These are phyloP conservation scores for Zasmidium angulare DNA, from an alignment of 2,329 filamentous ascomycete species.

Conservation along the genomic window DNA sequence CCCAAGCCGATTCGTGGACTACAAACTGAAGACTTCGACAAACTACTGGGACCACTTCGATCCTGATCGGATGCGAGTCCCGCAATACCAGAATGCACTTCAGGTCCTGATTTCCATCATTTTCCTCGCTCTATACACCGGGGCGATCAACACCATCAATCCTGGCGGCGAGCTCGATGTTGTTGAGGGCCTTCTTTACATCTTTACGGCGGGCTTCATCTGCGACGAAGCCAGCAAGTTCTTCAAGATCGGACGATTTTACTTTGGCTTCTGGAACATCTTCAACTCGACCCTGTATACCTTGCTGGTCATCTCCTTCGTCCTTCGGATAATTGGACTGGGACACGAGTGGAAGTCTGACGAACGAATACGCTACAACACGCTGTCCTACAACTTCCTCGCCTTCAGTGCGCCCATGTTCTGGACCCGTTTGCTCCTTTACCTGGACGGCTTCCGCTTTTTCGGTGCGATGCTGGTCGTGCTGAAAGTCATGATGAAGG, in stretches of 20 bases:
- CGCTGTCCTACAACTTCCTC: slow-evolving; percentile 87
- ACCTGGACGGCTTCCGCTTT: slow-evolving; percentile 90
- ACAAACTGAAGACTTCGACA: slow-evolving; percentile 75
- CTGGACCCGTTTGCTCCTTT: slow-evolving; percentile 88
- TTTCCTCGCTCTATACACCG: slow-evolving; percentile 82
- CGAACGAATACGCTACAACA: slow-evolving; percentile 64
- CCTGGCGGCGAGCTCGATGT: slow-evolving; percentile 76
- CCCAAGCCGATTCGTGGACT: slow-evolving; percentile 84
- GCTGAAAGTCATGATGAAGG: slow-evolving; percentile 68
- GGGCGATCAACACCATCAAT: slow-evolving; percentile 89
- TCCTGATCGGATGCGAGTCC: slow-evolving; percentile 90
- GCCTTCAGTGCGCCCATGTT: slow-evolving; percentile 95
- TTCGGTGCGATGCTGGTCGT: slow-evolving; percentile 98
- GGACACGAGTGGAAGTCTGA: slow-evolving; percentile 54
- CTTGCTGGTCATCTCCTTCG: slow-evolving; percentile 74
- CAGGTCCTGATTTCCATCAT: slow-evolving; percentile 82
- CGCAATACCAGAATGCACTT: slow-evolving; percentile 86
- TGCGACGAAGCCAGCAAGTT: slow-evolving; percentile 86
- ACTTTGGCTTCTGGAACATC: slow-evolving; percentile 82
- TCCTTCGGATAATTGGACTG: slow-evolving; percentile 76
- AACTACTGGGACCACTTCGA: slow-evolving; percentile 81
- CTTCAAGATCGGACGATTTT: slow-evolving; percentile 89
- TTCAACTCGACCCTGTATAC: slow-evolving; percentile 85
- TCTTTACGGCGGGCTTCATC: slow-evolving; percentile 89
- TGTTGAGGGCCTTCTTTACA: slow-evolving; percentile 79